Evolutionary conservation across 257 asterid species (phyloP).

Genomic region (Cruciata laevipes): DNA sequence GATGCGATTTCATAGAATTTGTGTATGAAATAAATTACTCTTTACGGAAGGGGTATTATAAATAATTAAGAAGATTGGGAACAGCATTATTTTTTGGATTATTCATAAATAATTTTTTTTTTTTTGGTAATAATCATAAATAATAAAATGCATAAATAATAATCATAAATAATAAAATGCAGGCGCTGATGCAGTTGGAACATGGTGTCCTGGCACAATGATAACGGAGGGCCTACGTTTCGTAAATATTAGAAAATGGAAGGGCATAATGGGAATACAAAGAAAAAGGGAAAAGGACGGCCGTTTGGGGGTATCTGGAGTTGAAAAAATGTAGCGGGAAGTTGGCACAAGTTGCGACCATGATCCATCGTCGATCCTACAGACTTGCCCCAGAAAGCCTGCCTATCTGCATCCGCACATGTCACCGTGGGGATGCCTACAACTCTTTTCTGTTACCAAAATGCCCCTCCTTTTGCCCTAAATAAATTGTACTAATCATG

Average conservation of each 20-base stretch:
- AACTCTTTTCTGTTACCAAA: slow-evolving; percentile 15
- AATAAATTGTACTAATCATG: too few species aligned
- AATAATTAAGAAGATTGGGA: too few species aligned
- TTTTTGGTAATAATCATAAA: too few species aligned
- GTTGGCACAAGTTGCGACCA: slow-evolving; percentile 38
- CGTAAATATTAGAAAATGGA: slow-evolving; percentile 5
- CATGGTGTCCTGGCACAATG: slow-evolving; percentile 22
- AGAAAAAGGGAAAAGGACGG: not conserved
- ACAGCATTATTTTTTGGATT: too few species aligned
- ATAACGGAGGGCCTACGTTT: slow-evolving; percentile 17
- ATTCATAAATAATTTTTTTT: too few species aligned
- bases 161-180: not conserved
- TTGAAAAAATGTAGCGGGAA: slow-evolving; percentile 42
- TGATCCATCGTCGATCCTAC: slow-evolving; percentile 18
- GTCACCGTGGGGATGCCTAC: slow-evolving; percentile 26
- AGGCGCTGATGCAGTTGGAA: not conserved
- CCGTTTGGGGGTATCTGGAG: slow-evolving; percentile 22
- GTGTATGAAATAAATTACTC: too few species aligned
- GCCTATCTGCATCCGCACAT: slow-evolving; percentile 45
- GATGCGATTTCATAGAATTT: too few species aligned
- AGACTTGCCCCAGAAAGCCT: slow-evolving; percentile 42
- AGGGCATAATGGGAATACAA: slow-evolving; percentile 22
- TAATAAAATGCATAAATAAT: not conserved
- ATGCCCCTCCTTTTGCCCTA: slow-evolving; percentile 13
- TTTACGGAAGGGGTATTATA: too few species aligned